Evolutionary conservation across 2,329 filamentous ascomycete genomes (phyloP).

Genomic region (Cordyceps militaris): DNA sequence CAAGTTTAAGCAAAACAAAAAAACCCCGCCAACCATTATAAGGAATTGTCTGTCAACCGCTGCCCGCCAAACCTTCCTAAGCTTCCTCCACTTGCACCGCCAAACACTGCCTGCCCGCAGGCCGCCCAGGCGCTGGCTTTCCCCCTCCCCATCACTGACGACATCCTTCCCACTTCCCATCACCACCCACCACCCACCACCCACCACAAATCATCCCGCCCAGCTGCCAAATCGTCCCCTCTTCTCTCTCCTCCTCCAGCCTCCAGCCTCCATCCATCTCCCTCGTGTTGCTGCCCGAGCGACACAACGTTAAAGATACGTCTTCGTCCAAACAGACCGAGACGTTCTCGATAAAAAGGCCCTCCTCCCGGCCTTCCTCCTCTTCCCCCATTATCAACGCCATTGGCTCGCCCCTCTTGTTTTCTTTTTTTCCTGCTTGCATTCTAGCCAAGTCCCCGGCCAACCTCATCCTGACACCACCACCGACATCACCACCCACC

Average conservation of each 20-base stretch:
- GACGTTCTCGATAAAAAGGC: background rate
- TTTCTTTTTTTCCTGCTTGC: background rate
- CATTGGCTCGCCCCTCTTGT: constrained; percentile 11
- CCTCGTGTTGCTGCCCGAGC: constrained; percentile 5
- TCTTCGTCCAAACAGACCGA: background rate
- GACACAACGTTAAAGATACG: background rate
- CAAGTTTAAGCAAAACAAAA: background rate
- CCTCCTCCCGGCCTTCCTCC: background rate
- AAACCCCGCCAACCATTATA: background rate
- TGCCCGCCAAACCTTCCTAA: background rate
- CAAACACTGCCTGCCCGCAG: background rate
- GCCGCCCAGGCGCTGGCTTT: background rate
- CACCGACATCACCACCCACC: background rate
- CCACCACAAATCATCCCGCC: background rate
- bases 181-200: constrained; percentile 12
- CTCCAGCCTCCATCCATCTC: background rate
- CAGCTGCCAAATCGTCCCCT: background rate
- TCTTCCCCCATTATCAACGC: background rate
- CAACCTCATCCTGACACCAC: constrained; percentile 1
- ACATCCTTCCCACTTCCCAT: constrained; percentile 27
- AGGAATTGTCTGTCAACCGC: background rate
- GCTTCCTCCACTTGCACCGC: background rate
- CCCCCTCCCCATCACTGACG: constrained; percentile 29
- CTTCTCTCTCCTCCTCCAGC: constrained; percentile 2
- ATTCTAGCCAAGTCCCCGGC: background rate